These are phyloP conservation scores for Diaporthe sp. DNA, from an alignment of 2,329 filamentous ascomycete genomes.

Conservation along the genomic window DNA sequence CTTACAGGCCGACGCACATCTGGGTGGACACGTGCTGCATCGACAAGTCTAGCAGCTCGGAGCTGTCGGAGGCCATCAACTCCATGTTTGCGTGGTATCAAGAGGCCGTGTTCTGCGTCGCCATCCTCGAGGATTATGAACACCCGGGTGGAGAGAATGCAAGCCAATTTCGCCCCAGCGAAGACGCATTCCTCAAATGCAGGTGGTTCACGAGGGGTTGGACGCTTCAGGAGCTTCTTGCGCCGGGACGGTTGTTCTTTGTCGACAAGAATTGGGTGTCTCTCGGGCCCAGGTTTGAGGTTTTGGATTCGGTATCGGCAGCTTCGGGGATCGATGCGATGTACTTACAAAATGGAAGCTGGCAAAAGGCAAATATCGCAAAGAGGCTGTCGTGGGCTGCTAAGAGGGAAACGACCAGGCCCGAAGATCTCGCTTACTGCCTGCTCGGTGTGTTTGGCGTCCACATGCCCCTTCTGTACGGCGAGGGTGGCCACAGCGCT, in stretches of 20 bases:
- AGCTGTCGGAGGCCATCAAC: conserved; percentile 38
- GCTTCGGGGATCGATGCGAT: conserved; percentile 15
- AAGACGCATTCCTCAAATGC: neutral
- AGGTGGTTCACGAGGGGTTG: conserved; percentile 22
- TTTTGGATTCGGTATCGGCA: neutral
- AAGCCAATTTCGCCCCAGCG: neutral
- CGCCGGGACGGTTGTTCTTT: neutral
- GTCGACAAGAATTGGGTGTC: conserved; percentile 22
- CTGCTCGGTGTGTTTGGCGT: conserved; percentile 19
- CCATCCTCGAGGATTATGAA: conserved; percentile 27
- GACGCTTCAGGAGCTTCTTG: conserved; percentile 21
- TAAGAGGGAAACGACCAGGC: conserved; percentile 23
- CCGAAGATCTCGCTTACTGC: conserved; percentile 31
- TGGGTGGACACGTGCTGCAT: conserved; percentile 42
- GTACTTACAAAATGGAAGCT: conserved; percentile 5
- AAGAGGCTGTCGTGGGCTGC: conserved; percentile 30
- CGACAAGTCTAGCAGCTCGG: conserved; percentile 35
- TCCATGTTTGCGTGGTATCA: conserved; percentile 40
- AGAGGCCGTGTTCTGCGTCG: conserved; percentile 27
- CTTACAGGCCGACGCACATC: conserved; percentile 3
- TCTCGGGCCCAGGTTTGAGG: neutral
- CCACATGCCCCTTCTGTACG: conserved; percentile 26
- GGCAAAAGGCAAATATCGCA: conserved; percentile 28
- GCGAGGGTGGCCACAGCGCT: conserved; percentile 31
- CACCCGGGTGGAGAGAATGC: neutral